Conservation (phyloP, 352 stramenopile species). For the Phytopythium montanum region DNA sequence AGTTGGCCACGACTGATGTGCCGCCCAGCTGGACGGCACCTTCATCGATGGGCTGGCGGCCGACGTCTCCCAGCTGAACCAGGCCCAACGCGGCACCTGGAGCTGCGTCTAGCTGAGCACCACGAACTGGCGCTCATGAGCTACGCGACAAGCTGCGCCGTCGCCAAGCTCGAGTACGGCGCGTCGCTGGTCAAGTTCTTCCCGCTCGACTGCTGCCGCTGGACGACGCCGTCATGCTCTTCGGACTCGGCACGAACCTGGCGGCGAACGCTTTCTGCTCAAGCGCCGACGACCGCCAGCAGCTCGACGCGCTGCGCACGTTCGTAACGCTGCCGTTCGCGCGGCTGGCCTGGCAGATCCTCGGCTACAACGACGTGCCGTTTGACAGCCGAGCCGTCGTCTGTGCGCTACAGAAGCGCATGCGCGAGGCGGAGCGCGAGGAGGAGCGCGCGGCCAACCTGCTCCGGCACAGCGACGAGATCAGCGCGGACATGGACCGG, state of each 20-base stretch:
- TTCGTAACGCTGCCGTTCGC: constrained; percentile 31
- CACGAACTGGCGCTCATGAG: constrained; percentile 28
- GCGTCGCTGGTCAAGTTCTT: constrained; percentile 32
- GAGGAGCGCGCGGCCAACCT: too few species aligned
- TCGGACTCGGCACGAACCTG: constrained; percentile 29
- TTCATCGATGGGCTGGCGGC: neutral
- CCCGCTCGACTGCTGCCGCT: constrained; percentile 19
- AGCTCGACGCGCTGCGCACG: constrained; percentile 18
- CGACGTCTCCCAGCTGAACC: constrained; percentile 1
- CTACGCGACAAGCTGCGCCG: constrained; percentile 34
- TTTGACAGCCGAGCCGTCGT: too few species aligned
- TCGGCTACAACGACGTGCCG: too few species aligned
- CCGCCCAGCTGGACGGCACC: constrained; percentile 10
- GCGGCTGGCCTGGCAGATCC: constrained; percentile 31
- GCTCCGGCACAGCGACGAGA: too few species aligned
- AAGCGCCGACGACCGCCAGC: constrained; percentile 7
- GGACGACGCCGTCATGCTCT: constrained; percentile 29
- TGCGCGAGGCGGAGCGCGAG: too few species aligned
- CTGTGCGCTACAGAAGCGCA: too few species aligned
- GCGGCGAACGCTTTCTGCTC: constrained; percentile 16
- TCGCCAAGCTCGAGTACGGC: constrained; percentile 28
- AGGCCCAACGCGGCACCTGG: constrained; percentile 16
- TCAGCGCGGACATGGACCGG: too few species aligned
- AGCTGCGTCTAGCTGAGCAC: constrained; percentile 37
- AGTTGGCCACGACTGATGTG: constrained; percentile 32